Evolutionary conservation across 331 rosid genomes (phyloP), one percentile per base, ranked within the genome.

Genomic region (Stylosanthes scabra): DNA sequence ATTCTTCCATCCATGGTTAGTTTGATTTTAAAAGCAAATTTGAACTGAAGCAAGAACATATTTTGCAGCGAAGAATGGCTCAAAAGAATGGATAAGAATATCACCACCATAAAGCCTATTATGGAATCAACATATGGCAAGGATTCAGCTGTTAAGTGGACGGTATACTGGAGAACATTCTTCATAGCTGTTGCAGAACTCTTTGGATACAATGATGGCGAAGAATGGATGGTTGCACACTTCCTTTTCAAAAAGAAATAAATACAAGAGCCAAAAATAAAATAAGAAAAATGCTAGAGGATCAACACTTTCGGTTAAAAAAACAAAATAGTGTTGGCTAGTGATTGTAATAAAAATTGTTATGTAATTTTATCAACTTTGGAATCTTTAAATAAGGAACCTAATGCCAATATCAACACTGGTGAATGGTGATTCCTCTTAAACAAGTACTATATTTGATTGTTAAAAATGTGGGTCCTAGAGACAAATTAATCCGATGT

Each of bases 31-130:
- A 61, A 61, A 37, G 67, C 52, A 39, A 41, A 20, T 61, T 67
- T 71, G 59, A 72, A 67, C 58, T 71, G 31, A 41, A 57, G 55
- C 39, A 31, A 28, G 72, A 71, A 60, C 2, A 20, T 15, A 11
- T 74, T 10, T 70, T 81, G 83, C 93, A 94, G 97, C 81, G 97
- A 94, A 80, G 98, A 94, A 79, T 94, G 98, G 97, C 96, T 89
- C 9, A 94, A 89, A 72, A 91, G 97, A 83, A 88, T 94, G 96
- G 96, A 94, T 80, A 8, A 79, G 72, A 86, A 74, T 37, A 31
- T 28, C 72, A 50, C 62, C 52, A 45, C 79, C 50, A 83, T 91
- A 80, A 88, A 84, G 84, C 92, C 96, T 46, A 86, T 89, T 8
- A 94, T 94, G 96, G 88, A 87, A 73, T 81, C 96, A 49, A 94